Base-by-base conservation (phyloP, 805 yeast genomes). In the Yarrowia sp. region DNA sequence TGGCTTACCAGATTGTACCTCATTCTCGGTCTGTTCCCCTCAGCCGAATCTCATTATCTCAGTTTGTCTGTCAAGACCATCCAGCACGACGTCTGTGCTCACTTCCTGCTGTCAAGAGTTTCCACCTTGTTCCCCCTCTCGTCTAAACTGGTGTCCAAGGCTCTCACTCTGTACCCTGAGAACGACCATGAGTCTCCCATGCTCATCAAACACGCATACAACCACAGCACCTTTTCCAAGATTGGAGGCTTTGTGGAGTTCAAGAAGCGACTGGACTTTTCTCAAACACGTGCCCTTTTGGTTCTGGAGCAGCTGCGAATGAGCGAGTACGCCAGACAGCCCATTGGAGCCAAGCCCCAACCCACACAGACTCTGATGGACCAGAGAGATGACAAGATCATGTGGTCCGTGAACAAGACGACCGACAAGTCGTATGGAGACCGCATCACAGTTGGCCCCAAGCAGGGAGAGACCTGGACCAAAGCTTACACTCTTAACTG, bases 1-100 rank as follows among this genome's bases (percentile, higher is more conserved):
- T 89, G 95, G 92, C 77, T 92, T 36, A 80, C 89, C 56, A 80
- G 84, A 32, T 71, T 90, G 2, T 89, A 88, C 73, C 78, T 82
- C 16, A 71, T 80, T 19, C 70, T 90, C 9, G 91, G 91, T 56
- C 77, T 85, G 10, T 78, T 79, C 33, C 72, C 81, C 1, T 73
- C 78, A 44, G 87, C 92, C 0, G 69, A 74, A 35, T 71, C 73
- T n/a, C 82, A 85, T 51, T 91, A 82, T 72, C 74, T 80, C 16
- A 71, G 78, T 1, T 74, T 92, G 61, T 83, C 85, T 38, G 82
- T 91, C 69, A 90, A 88, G 71, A 85, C 87, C 76, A 75, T 92
- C 9, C 98, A 93, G 74, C 78, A 81, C 59, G 97, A 92, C 70
- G 82, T 90, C 0, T 73, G 68, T 12, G 82, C 86, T 12, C 82